These are phyloP conservation scores for Pneumocystis canis DNA, from an alignment of 1,139 yeast genomes.

Conservation along the genomic window DNA sequence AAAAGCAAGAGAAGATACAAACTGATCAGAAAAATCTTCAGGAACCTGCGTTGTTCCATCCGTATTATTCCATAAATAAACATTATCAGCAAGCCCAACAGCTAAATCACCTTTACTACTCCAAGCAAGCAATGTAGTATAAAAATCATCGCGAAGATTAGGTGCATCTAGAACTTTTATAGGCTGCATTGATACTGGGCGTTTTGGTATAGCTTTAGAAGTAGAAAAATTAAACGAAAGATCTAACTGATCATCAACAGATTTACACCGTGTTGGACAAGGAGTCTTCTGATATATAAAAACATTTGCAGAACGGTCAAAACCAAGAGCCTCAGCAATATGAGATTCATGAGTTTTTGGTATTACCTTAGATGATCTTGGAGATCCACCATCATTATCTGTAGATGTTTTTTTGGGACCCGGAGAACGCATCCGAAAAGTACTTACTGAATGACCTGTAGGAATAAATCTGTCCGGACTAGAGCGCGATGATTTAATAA, in stretches of 20 bases:
- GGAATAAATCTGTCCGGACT: slow-evolving; percentile 6
- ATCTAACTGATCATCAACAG: neutral
- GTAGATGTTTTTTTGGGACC: neutral
- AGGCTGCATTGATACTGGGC: slow-evolving; percentile 6
- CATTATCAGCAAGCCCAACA: slow-evolving; percentile 51
- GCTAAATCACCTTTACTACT: slow-evolving; percentile 37
- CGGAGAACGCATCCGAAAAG: neutral
- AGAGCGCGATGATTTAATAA: slow-evolving; percentile 23
- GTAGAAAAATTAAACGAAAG: neutral
- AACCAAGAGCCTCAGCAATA: neutral
- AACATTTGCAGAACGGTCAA: neutral
- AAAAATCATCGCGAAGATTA: slow-evolving; percentile 62
- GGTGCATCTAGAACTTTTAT: slow-evolving; percentile 54
- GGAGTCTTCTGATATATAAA: neutral
- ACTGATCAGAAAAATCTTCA: slow-evolving; percentile 12
- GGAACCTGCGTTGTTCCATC: slow-evolving; percentile 19
- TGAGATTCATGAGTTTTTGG: neutral
- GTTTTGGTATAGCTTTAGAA: neutral
- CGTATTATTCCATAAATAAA: slow-evolving; percentile 50
- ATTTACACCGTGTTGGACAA: neutral
- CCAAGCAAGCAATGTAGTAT: slow-evolving; percentile 69
- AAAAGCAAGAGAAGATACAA: slow-evolving; percentile 42
- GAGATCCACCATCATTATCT: neutral
- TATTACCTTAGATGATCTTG: neutral
- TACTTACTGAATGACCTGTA: neutral